Conservation (phyloP, 306 rosid species). For the Leucaena leucocephala region DNA sequence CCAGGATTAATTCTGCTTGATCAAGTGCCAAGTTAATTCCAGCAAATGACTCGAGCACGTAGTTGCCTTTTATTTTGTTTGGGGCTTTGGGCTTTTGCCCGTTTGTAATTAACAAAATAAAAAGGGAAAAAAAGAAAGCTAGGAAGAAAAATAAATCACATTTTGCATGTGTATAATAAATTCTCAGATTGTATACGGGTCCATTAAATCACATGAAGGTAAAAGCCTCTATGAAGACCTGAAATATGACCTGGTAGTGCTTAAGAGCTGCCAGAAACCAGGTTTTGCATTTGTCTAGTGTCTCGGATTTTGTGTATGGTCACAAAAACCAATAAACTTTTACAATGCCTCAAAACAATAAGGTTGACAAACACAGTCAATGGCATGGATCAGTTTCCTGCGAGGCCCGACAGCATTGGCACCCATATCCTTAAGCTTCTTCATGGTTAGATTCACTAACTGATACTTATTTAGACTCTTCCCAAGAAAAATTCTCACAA, state of each 20-base stretch:
- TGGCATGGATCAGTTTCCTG: conserved; percentile 90
- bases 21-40: background rate
- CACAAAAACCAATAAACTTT: conserved; percentile 32
- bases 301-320: background rate
- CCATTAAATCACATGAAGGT: background rate
- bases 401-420: conserved; percentile 96
- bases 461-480: conserved; percentile 69
- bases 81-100: background rate
- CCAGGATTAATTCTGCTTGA: background rate
- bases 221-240: background rate
- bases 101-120: background rate
- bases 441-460: conserved; percentile 82
- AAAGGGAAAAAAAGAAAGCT: background rate
- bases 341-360: conserved; percentile 56
- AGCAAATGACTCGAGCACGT: background rate
- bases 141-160: background rate
- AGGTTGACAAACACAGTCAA: conserved; percentile 90
- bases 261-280: conserved; percentile 1
- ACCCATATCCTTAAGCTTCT: conserved; percentile 94
- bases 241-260: background rate
- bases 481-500: conserved; percentile 72
- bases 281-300: conserved; percentile 29
- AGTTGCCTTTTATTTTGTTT: background rate
- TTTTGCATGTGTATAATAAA: background rate
- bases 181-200: background rate